Base-by-base conservation (phyloP, 768 basidiomycete genomes). In the Mycena haematopus region DNA sequence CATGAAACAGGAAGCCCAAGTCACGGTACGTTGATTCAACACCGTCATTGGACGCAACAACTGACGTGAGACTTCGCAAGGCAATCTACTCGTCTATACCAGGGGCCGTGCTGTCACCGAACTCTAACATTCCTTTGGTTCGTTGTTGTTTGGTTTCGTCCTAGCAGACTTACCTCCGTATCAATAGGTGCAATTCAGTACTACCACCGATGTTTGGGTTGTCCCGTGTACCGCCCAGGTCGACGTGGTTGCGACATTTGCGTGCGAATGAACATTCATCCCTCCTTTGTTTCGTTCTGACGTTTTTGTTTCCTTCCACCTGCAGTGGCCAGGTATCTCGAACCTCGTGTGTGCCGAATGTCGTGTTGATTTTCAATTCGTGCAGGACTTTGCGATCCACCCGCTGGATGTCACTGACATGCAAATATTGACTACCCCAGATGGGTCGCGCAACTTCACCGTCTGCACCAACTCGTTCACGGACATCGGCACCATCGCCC, bases 51-150 rank as follows among this genome's bases (percentile, higher is more conserved):
- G n/a, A 22, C 4, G 19, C 3, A 31, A 56, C n/a, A n/a, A 6
- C 19, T 4, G 19, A 29, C 6, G 15, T 19, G 19, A 3, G n/a
- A n/a, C n/a, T 7, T 19, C 17, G 6, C 25, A 15, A 56, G 55
- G 55, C 55, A 15, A 35, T 56, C 21, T 56, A 47, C 24, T 56
- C 56, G 0, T n/a, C 56, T 13, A 51, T 58, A 15, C 57, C 57
- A 2, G 57, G 57, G 0, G 57, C 57, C 21, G 57, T 58, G 10
- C 27, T 58, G 6, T 17, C 57, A 2, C 46, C 33, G 19, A 51
- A 27, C 36, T 50, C 57, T 1, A 50, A n/a, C 19, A 58, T 58
- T 17, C 57, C 47, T 10, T 9, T 56, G 21, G 56, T 56, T 14
- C 6, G 55, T 19, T n/a, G 9, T 29, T 38, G n/a, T 8, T 4